phyloP scores from a whole-genome alignment of 2,329 filamentous ascomycete genomes.

The Colletotrichum chrysophilum region DNA sequence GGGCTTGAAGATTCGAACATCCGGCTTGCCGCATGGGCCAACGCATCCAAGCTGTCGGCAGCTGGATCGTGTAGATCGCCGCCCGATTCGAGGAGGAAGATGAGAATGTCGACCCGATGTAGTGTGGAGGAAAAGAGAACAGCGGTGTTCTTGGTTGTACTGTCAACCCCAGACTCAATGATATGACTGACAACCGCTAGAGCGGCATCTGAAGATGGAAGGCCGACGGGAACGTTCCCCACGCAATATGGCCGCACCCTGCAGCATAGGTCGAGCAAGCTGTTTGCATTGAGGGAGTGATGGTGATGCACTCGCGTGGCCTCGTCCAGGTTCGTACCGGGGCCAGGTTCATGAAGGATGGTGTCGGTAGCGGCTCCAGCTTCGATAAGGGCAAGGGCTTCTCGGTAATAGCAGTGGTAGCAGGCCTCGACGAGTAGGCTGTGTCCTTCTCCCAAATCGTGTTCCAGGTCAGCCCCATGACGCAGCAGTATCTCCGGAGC shows the following conservation, averaged over 20 bases:
- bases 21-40: no score
- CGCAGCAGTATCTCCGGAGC: background rate
- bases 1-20: no score
- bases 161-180: accelerated
- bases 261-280: background rate
- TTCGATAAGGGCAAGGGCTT: background rate
- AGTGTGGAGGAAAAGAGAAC: no score
- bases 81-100: accelerated
- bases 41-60: no score
- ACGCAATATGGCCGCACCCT: accelerated
- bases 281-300: background rate
- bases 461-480: background rate
- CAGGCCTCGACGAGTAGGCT: background rate
- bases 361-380: background rate
- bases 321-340: accelerated
- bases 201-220: background rate
- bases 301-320: no score
- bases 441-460: background rate
- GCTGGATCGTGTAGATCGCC: background rate
- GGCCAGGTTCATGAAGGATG: background rate
- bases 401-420: background rate
- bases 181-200: background rate
- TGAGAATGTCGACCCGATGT: background rate
- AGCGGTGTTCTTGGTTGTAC: background rate
- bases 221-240: background rate